Conservation (phyloP, 768 basidiomycete species). For the Xerocomus spinulosus region DNA sequence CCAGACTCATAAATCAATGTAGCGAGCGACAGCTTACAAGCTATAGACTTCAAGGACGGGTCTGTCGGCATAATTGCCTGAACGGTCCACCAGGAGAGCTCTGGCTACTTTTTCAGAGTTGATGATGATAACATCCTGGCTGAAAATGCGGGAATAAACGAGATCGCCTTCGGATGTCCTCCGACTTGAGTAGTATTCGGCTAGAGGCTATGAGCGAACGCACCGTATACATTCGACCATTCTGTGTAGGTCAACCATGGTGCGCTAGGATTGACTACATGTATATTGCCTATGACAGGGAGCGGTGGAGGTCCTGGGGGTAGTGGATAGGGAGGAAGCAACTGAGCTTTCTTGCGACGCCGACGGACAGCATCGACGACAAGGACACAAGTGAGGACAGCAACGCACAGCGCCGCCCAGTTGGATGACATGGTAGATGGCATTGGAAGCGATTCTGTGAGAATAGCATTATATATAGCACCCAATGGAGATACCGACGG, state of each 20-base stretch:
- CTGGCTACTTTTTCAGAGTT: conserved; percentile 11
- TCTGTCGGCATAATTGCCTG: conserved; percentile 18
- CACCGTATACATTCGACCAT: conserved; percentile 12
- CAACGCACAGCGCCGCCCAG: not conserved
- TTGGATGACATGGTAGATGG: not conserved
- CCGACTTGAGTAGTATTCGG: not conserved
- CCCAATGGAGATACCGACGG: too few species aligned
- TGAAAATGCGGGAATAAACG: conserved; percentile 11
- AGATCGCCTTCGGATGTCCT: conserved; percentile 7
- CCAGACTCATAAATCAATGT: not conserved
- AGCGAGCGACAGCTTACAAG: conserved; percentile 3
- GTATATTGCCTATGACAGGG: conserved; percentile 17
- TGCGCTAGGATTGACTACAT: conserved; percentile 1
- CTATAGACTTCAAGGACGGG: conserved; percentile 11
- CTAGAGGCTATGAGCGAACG: not conserved
- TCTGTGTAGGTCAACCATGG: conserved; percentile 15
- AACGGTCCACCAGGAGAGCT: conserved; percentile 16
- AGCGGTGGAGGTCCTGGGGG: not conserved
- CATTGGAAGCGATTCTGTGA: not conserved
- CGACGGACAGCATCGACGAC: not conserved
- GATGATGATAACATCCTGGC: conserved; percentile 11
- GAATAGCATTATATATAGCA: not conserved
- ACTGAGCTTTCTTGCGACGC: not conserved
- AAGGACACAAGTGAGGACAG: not conserved
- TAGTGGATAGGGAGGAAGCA: not conserved